Conservation (phyloP, 495 filamentous ascomycete genomes). For the Aspergillus campestris region DNA sequence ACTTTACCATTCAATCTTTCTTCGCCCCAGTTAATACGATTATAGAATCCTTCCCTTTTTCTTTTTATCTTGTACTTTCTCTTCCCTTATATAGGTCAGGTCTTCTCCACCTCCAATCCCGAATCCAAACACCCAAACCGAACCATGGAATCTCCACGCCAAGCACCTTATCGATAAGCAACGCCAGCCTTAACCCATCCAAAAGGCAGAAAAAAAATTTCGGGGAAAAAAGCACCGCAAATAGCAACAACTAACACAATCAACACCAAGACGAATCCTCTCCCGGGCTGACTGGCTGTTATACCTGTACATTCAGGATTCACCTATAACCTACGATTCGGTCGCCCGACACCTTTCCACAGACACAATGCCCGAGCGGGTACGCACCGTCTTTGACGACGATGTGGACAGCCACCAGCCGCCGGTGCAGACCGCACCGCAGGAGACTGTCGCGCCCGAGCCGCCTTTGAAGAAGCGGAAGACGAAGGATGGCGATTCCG, state of each 20-base stretch:
- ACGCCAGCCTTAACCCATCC: not conserved
- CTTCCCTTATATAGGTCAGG: no score
- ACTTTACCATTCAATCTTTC: not conserved
- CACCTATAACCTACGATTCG: no score
- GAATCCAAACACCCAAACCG: no score
- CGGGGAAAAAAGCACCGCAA: conserved; percentile 9
- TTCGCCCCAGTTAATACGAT: no score
- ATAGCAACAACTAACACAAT: not conserved
- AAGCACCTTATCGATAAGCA: conserved; percentile 22
- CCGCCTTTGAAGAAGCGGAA: conserved; percentile 29
- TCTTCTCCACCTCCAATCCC: no score
- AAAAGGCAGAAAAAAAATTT: conserved; percentile 17
- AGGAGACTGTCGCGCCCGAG: not conserved
- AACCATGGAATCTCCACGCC: not conserved
- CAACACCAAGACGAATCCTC: not conserved
- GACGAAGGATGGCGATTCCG: conserved; percentile 32
- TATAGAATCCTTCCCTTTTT: no score
- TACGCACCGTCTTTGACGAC: conserved; percentile 33
- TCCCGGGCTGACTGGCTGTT: no score
- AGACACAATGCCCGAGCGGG: conserved; percentile 43
- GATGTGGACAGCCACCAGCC: conserved; percentile 10
- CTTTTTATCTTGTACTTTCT: no score
- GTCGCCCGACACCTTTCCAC: no score
- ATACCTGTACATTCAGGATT: no score
- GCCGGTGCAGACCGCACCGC: conserved; percentile 1